A percentile compares a stretch with the other conserved stretches of the same genome.
Evolutionary conservation across 495 filamentous ascomycete species (phyloP).

Genomic region (Lepraria neglecta): DNA sequence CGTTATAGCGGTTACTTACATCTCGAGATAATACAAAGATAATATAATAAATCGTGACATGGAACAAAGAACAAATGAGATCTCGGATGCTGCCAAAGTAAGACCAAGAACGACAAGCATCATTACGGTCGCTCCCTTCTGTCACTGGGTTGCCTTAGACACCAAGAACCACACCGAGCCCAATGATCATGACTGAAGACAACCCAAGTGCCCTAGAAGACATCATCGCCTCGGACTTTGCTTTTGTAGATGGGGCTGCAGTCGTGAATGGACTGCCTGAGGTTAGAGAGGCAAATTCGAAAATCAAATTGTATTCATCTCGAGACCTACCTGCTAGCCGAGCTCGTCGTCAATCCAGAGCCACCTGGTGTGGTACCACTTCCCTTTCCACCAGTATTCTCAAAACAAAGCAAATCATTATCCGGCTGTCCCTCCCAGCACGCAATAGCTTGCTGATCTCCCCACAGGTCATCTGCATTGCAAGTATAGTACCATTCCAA

Average conservation of each 20-base stretch:
- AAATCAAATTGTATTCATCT: too few relatives aligned
- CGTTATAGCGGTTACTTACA: too few relatives aligned
- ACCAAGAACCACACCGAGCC: background rate
- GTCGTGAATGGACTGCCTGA: background rate
- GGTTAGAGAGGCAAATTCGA: background rate
- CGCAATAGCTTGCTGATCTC: conserved; percentile 26
- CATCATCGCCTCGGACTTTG: background rate
- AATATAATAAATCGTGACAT: background rate
- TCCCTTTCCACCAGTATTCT: background rate
- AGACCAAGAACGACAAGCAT: background rate
- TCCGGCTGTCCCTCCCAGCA: conserved; percentile 33
- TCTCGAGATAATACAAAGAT: background rate
- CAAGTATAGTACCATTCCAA: background rate
- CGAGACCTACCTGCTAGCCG: conserved; percentile 4
- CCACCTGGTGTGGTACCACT: background rate
- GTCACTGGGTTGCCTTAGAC: background rate
- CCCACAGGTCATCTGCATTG: background rate
- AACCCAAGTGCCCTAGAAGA: background rate
- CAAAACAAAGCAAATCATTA: background rate
- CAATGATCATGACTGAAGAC: background rate
- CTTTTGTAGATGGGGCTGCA: background rate
- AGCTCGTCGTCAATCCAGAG: background rate
- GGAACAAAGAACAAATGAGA: background rate
- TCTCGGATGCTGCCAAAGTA: background rate
- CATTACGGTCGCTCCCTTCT: background rate